These are phyloP conservation scores for Globisporangium megalacanthum DNA, from an alignment of 352 stramenopile species.

Conservation along the genomic window DNA sequence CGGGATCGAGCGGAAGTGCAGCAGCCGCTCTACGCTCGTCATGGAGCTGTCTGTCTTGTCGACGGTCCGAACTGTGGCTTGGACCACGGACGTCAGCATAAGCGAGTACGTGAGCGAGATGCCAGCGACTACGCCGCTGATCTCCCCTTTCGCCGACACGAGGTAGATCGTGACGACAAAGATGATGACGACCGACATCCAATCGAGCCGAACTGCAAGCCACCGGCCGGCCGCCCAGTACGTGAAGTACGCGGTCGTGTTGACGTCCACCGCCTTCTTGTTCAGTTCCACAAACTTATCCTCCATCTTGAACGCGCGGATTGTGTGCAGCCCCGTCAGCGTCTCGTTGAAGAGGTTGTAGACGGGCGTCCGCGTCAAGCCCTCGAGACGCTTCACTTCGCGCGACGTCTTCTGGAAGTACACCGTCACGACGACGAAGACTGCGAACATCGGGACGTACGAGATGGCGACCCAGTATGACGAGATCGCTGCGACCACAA, in stretches of 20 bases:
- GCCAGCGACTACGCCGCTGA: background rate
- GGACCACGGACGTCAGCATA: conserved; percentile 26
- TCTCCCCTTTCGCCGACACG: conserved; percentile 32
- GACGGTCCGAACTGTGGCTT: background rate
- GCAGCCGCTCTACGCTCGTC: conserved; percentile 33
- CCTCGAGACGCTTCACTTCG: conserved; percentile 61
- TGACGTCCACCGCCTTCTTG: conserved; percentile 22
- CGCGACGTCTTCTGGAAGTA: conserved; percentile 87
- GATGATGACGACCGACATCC: conserved; percentile 76
- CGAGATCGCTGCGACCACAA: conserved; percentile 14
- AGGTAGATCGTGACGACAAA: conserved; percentile 80
- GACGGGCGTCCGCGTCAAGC: conserved; percentile 74
- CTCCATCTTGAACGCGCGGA: conserved; percentile 48
- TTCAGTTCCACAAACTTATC: conserved; percentile 3
- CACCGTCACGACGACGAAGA: conserved; percentile 42
- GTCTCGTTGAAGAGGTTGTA: conserved; percentile 93
- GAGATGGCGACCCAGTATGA: conserved; percentile 18
- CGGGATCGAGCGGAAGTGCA: conserved; percentile 25
- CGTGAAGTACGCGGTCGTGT: conserved; percentile 36
- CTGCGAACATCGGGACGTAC: conserved; percentile 11
- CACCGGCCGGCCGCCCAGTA: conserved; percentile 68
- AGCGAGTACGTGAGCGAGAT: conserved; percentile 31
- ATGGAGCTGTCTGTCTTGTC: conserved; percentile 27
- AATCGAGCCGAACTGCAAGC: conserved; percentile 90
- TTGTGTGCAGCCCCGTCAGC: conserved; percentile 57